Base-by-base conservation (phyloP, 352 stramenopile genomes). In the Globisporangium splendens region DNA sequence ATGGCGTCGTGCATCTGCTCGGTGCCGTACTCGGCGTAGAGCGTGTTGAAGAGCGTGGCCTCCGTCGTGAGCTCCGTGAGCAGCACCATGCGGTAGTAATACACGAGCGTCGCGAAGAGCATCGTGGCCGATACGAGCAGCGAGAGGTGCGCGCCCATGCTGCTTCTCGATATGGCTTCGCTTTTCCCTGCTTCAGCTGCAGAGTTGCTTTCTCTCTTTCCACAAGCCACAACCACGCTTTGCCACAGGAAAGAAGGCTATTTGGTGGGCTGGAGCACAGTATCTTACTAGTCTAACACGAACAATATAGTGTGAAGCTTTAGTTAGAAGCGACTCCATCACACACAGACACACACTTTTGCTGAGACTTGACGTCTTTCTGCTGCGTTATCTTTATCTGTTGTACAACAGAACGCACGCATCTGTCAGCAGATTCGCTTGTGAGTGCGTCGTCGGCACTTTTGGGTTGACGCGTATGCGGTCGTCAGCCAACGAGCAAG, bases 11-110 rank as follows among this genome's bases (percentile, higher is more conserved):
- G 63, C 63, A 89, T 83, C 46, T 86, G 75, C 50, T 70, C 67
- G 39, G 72, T 84, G 66, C 64, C 71, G 62, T 83, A 88, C 55
- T 89, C 79, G 38, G 79, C 74, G 68, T 89, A 86, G 46, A 89
- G 79, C 63, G 78, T 87, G 66, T 89, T 85, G 63, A 88, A 89
- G 52, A 86, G 72, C 62, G 78, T 76, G 22, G 77, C 75, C 57
- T 89, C 79, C 8, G 78, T 79, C 51, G 75, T 87, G 58, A 86
- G 76, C 70, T 89, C 77, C 13, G 79, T 86, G 43, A 89, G 79
- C 51, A 88, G 63, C 43, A 89, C 77, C 72, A 86, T 87, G 56
- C 72, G 77, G 70, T 87, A 87, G 69, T 84, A 88, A 62, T 90
- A 90, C 39, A 85, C 65, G 33, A 86, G 62, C 51, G 75, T 90